Evolutionary conservation across 441 rosid species (phyloP).

Genomic region (Mallotus japonicus): DNA sequence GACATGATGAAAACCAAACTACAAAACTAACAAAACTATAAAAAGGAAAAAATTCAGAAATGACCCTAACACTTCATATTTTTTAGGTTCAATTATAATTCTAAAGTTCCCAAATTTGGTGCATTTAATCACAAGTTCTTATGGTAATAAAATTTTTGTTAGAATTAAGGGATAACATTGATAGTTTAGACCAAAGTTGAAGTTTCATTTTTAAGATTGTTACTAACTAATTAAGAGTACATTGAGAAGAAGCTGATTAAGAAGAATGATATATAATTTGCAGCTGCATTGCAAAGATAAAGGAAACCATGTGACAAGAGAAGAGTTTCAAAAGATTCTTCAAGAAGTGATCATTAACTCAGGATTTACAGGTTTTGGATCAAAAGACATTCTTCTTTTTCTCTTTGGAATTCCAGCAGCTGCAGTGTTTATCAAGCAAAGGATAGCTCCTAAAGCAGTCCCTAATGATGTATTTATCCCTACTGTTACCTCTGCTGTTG

Average conservation of each 20-base stretch:
- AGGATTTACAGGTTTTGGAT: slow-evolving; percentile 74
- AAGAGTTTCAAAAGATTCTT: slow-evolving; percentile 61
- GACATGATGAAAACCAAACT: no score
- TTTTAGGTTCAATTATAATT: no score
- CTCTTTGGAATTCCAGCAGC: slow-evolving; percentile 67
- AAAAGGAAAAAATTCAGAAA: no score
- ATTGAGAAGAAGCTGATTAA: no score
- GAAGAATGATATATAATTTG: neutral
- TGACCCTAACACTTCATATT: no score
- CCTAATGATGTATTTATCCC: slow-evolving; percentile 72
- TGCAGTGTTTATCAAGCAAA: slow-evolving; percentile 53
- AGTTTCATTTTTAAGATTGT: neutral
- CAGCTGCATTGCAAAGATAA: slow-evolving; percentile 44
- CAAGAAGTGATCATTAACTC: slow-evolving; percentile 48
- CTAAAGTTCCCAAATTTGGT: no score
- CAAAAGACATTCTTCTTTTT: slow-evolving; percentile 54
- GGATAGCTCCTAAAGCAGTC: slow-evolving; percentile 42
- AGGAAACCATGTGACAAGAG: slow-evolving; percentile 37
- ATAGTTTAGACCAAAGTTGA: neutral
- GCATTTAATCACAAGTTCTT: no score
- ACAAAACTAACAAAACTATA: no score
- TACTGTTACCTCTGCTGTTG: slow-evolving; percentile 70
- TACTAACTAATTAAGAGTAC: neutral
- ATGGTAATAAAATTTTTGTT: no score
- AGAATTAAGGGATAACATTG: no score